phyloP scores from a whole-genome alignment of 345 rosid species.

The Gossypium bickii region DNA sequence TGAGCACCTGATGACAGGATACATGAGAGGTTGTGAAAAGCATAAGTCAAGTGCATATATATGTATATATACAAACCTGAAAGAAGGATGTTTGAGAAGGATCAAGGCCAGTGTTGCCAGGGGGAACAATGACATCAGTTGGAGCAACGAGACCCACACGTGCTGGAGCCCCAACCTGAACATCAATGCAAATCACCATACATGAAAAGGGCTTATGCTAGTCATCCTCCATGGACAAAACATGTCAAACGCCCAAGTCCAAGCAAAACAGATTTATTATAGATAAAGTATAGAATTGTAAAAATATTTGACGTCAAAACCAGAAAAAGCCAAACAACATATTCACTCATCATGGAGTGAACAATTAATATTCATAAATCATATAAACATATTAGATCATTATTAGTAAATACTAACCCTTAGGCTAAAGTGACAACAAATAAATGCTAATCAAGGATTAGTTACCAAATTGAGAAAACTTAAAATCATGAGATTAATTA shows the following conservation, averaged over 20 bases:
- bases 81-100: constrained; percentile 50
- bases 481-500: background rate
- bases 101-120: constrained; percentile 50
- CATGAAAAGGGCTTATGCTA: background rate
- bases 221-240: background rate
- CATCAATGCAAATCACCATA: background rate
- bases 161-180: constrained; percentile 49
- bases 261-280: background rate
- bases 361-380: background rate
- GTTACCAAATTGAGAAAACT: background rate
- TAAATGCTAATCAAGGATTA: background rate
- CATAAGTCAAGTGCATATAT: background rate
- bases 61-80: constrained; percentile 19
- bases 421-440: background rate
- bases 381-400: background rate
- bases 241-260: background rate
- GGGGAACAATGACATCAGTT: constrained; percentile 45
- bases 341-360: background rate
- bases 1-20: constrained; percentile 28
- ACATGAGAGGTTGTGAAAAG: background rate
- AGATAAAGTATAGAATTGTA: background rate
- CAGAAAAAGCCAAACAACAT: too few relatives aligned
- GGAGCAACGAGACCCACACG: constrained; percentile 52
- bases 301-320: background rate
- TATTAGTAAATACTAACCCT: background rate